Percentiles rank a stretch among this genome's conserved stretches.
phyloP scores from a whole-genome alignment of 257 asterid genomes.

The Solanum sitiens region DNA sequence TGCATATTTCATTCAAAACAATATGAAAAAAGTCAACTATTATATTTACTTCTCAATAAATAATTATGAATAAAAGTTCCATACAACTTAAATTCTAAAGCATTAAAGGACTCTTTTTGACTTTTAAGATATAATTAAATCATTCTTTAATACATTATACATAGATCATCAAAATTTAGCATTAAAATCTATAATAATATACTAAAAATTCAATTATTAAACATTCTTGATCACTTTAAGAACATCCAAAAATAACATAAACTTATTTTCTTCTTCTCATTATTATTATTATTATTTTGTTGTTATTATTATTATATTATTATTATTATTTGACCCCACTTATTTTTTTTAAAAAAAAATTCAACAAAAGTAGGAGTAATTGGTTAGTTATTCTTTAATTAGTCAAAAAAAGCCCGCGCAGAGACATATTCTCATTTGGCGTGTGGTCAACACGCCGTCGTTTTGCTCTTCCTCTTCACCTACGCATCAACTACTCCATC shows the following conservation, averaged over 20 bases:
- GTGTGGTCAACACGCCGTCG: slow-evolving; percentile 25
- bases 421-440: slow-evolving; percentile 2
- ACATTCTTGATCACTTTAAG: background rate
- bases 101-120: background rate
- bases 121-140: background rate
- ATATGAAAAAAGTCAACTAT: background rate
- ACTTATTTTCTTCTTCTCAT: too few relatives aligned
- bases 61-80: background rate
- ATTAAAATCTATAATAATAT: background rate
- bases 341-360: background rate
- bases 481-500: background rate
- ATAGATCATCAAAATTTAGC: background rate
- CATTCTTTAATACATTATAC: background rate
- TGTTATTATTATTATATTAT: background rate
- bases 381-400: background rate
- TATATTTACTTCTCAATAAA: background rate
- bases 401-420: slow-evolving; percentile 3
- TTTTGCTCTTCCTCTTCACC: background rate
- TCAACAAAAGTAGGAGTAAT: background rate
- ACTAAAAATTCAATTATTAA: background rate
- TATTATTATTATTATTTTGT: background rate
- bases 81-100: background rate
- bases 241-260: background rate
- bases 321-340: background rate
- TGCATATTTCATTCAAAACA: background rate